Conservation (phyloP, 139 green algal species). For the Chlamydomonas schloesseri region DNA sequence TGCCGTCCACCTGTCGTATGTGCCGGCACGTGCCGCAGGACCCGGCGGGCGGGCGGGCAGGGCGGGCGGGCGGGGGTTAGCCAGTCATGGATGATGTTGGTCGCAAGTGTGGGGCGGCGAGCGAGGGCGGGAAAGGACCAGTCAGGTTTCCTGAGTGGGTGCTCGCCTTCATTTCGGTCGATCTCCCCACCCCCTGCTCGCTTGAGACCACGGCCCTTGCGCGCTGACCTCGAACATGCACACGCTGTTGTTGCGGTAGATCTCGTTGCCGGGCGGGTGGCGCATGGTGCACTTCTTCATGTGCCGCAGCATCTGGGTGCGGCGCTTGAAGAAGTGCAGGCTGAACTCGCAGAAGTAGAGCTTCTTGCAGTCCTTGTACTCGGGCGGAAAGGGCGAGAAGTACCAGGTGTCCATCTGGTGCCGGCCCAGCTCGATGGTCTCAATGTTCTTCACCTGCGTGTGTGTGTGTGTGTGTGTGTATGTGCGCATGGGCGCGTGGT, state of each 20-base stretch:
- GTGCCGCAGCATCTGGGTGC: conserved; percentile 91
- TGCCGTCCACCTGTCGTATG: conserved; percentile 92
- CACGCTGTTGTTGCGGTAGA: conserved; percentile 93
- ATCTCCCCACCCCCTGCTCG: no score
- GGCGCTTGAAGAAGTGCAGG: conserved; percentile 88
- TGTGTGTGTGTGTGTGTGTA: neutral
- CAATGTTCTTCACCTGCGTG: conserved; percentile 93
- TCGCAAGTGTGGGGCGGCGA: no score
- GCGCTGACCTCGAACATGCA: conserved; percentile 96
- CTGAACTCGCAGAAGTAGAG: conserved; percentile 98
- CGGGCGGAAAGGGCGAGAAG: conserved; percentile 94
- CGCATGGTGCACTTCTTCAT: conserved; percentile 78
- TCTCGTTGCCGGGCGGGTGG: conserved; percentile 98
- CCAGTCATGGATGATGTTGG: no score
- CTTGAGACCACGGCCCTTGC: no score
- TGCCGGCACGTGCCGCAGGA: no score
- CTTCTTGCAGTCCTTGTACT: conserved; percentile 94
- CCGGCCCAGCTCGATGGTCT: conserved; percentile 93
- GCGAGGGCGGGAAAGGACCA: no score
- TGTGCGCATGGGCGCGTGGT: no score
- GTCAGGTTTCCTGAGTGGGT: no score
- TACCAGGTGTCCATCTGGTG: conserved; percentile 99
- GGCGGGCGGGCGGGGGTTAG: neutral
- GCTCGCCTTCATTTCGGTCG: no score
- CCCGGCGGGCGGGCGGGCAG: neutral